A percentile compares a stretch with the other conserved stretches of the same genome.
These are phyloP conservation scores for Aspergillus pseudotamarii DNA, from an alignment of 2,329 filamentous ascomycete genomes.

Conservation along the genomic window DNA sequence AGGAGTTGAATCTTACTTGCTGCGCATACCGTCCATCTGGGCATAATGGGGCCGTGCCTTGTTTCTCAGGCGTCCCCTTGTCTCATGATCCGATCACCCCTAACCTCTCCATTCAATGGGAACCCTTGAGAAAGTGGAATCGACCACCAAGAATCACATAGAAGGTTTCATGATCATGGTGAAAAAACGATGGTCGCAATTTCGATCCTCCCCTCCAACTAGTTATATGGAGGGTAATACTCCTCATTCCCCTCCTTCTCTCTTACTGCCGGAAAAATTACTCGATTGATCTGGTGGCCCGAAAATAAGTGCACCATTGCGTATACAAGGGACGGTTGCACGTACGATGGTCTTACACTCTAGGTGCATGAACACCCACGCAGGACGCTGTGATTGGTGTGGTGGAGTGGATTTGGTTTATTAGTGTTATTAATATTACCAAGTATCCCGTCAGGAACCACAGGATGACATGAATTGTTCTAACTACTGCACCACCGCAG, in stretches of 20 bases:
- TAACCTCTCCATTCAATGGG: not conserved
- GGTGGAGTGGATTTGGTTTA: not conserved
- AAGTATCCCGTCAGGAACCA: not conserved
- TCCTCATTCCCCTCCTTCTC: not conserved
- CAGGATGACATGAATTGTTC: not conserved
- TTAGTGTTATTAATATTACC: not conserved
- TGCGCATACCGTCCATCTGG: not conserved
- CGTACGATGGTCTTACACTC: not conserved
- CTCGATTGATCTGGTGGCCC: not conserved
- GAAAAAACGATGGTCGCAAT: not conserved
- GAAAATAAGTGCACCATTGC: conserved; percentile 3
- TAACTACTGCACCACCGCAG: not conserved
- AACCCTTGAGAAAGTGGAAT: not conserved
- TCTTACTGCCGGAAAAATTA: not conserved
- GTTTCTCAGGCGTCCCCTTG: not conserved
- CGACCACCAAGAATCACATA: not conserved
- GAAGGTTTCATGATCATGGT: not conserved
- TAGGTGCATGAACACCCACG: conserved; percentile 1
- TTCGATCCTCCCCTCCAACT: not conserved
- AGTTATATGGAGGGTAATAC: too few relatives aligned
- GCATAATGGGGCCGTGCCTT: not conserved
- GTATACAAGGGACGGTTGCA: not conserved
- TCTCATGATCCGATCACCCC: conserved; percentile 1
- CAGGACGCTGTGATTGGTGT: not conserved
- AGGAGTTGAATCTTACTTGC: not conserved